Conservation (phyloP, 345 rosid genomes). For the Anastatica hierochuntica region DNA sequence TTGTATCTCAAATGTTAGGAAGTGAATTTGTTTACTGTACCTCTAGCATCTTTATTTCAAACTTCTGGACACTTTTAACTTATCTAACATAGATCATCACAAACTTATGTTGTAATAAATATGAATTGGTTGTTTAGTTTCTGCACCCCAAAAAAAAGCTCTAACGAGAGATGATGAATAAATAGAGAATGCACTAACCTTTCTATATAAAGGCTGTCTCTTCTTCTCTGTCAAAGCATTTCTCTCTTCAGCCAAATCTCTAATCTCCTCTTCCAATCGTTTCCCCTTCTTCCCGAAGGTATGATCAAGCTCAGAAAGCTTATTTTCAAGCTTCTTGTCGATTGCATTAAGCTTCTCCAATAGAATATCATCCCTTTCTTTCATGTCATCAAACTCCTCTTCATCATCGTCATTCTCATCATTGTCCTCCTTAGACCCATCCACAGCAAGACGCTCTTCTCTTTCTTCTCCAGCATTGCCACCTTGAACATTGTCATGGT, state of each 20-base stretch:
- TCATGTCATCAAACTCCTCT: conserved; percentile 91
- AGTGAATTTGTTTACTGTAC: background rate
- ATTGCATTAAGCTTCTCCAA: conserved; percentile 66
- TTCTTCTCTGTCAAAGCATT: conserved; percentile 83
- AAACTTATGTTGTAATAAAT: too few relatives aligned
- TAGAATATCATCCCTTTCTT: conserved; percentile 70
- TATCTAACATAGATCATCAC: background rate
- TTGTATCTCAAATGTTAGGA: background rate
- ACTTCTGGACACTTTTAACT: too few relatives aligned
- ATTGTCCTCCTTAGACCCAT: conserved; percentile 20
- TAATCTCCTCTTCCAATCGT: conserved; percentile 82
- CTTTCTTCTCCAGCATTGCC: conserved; percentile 32
- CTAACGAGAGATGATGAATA: too few relatives aligned
- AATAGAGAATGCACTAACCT: conserved; percentile 34
- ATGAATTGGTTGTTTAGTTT: too few relatives aligned
- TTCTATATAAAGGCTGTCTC: conserved; percentile 69
- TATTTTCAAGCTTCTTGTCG: conserved; percentile 75
- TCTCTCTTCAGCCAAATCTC: conserved; percentile 88
- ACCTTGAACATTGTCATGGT: conserved; percentile 36
- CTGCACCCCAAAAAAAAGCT: too few relatives aligned
- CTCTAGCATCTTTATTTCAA: too few relatives aligned
- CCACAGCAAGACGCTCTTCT: conserved; percentile 24
- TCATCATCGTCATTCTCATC: conserved; percentile 43
- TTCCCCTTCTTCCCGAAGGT: conserved; percentile 92
- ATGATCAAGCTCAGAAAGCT: conserved; percentile 76